Percentiles rank a stretch among this genome's conserved stretches.
Evolutionary conservation across 2,329 filamentous ascomycete genomes (phyloP).

Genomic region (Exophiala sp.): DNA sequence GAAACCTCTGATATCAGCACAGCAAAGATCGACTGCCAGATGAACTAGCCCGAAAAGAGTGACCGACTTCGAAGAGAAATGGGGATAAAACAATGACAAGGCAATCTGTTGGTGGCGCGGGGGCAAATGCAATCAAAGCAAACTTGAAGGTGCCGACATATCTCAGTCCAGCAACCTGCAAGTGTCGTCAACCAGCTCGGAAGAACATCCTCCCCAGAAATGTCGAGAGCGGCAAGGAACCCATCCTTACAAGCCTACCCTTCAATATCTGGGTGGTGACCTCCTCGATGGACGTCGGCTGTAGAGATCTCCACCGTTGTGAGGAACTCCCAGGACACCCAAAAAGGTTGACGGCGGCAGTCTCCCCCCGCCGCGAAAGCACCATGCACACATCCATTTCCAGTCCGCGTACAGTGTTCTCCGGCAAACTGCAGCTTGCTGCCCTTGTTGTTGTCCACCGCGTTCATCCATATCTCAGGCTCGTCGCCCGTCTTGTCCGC

Average conservation of each 20-base stretch:
- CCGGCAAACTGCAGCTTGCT: constrained; percentile 41
- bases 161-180: constrained; percentile 18
- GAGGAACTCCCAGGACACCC: constrained; percentile 34
- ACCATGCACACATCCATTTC: constrained; percentile 43
- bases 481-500: constrained; percentile 44
- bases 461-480: constrained; percentile 34
- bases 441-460: constrained; percentile 35
- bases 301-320: constrained; percentile 32
- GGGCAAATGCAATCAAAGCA: constrained; percentile 1
- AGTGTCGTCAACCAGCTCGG: constrained; percentile 11
- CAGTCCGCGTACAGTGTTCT: constrained; percentile 38
- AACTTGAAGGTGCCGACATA: constrained; percentile 13
- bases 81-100: constrained; percentile 1
- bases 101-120: not conserved
- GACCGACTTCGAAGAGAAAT: not conserved
- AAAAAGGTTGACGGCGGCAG: constrained; percentile 39
- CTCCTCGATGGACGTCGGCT: constrained; percentile 20
- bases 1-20: not conserved
- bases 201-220: constrained; percentile 11
- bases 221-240: not conserved
- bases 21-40: not conserved
- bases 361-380: constrained; percentile 43
- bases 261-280: constrained; percentile 21
- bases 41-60: not conserved
- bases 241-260: constrained; percentile 1